Percentiles rank a stretch among this genome's conserved stretches.
Evolutionary conservation across 2,329 filamentous ascomycete species (phyloP).

Genomic region (Sordariomycetes sp.): DNA sequence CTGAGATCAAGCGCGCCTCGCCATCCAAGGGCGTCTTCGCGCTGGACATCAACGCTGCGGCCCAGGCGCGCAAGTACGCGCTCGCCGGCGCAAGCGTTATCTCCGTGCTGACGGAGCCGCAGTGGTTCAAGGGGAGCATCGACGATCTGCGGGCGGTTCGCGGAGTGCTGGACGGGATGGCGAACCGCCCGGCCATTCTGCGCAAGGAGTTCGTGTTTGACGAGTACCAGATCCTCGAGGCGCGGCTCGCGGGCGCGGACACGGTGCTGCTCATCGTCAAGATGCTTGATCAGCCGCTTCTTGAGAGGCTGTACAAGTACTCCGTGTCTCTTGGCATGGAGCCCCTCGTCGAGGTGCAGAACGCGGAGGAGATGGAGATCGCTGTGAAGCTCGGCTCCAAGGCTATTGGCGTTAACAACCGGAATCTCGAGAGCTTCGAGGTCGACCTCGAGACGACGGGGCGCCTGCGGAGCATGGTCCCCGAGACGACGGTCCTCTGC

Average conservation of each 20-base stretch:
- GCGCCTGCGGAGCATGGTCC: constrained; percentile 75
- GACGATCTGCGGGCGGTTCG: constrained; percentile 83
- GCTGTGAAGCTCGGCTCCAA: constrained; percentile 78
- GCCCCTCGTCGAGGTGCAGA: constrained; percentile 93
- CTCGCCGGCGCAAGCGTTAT: constrained; percentile 92
- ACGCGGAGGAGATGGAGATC: constrained; percentile 77
- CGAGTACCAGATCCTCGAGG: constrained; percentile 95
- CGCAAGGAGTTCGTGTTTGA: constrained; percentile 98
- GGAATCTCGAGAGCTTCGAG: constrained; percentile 91
- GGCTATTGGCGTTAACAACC: constrained; percentile 95
- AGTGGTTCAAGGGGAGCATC: constrained; percentile 98
- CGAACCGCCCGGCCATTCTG: constrained; percentile 80
- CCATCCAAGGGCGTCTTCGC: constrained; percentile 94
- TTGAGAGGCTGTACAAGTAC: constrained; percentile 75
- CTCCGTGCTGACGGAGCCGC: constrained; percentile 93
- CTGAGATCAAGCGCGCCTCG: constrained; percentile 92
- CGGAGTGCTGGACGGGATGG: constrained; percentile 79
- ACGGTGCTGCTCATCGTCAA: constrained; percentile 95
- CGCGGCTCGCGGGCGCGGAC: constrained; percentile 82
- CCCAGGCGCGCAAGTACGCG: constrained; percentile 84
- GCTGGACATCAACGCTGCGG: constrained; percentile 72
- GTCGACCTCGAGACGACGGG: constrained; percentile 90
- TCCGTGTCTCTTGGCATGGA: constrained; percentile 90
- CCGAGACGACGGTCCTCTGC: constrained; percentile 75
- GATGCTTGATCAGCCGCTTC: constrained; percentile 58